Evolutionary conservation across 768 basidiomycete genomes (phyloP).

Genomic region (Tricholoma matsutake): DNA sequence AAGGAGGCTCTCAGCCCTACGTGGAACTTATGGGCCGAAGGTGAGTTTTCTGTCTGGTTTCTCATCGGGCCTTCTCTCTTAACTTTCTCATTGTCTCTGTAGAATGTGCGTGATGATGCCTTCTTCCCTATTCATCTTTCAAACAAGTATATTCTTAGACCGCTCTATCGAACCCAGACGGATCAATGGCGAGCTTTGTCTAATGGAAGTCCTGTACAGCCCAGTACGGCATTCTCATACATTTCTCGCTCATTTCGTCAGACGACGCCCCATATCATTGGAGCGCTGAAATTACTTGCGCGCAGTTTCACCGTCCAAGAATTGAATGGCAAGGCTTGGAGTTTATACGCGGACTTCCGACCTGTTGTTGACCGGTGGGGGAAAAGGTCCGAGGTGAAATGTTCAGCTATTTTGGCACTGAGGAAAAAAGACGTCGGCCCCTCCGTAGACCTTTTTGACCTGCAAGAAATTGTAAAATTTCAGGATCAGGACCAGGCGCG

Average conservation of each 20-base stretch:
- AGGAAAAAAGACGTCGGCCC: conserved; percentile 32
- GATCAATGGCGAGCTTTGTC: conserved; percentile 83
- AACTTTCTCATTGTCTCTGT: neutral
- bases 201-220: conserved; percentile 64
- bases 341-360: conserved; percentile 84
- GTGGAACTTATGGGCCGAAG: conserved; percentile 82
- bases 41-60: conserved; percentile 27
- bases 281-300: conserved; percentile 69
- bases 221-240: conserved; percentile 78
- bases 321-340: conserved; percentile 66
- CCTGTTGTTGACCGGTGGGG: conserved; percentile 86
- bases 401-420: conserved; percentile 63
- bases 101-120: neutral
- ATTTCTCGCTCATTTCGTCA: conserved; percentile 78
- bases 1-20: conserved; percentile 71
- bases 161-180: conserved; percentile 68
- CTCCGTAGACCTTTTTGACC: conserved; percentile 10
- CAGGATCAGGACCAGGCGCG: conserved; percentile 11
- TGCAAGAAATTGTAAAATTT: conserved; percentile 16
- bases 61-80: neutral
- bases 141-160: conserved; percentile 42
- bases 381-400: conserved; percentile 69
- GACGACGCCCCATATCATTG: conserved; percentile 73
- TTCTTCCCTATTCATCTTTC: neutral
- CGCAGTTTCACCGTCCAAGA: conserved; percentile 55